Evolutionary conservation across 768 basidiomycete species (phyloP), one percentile per base, ranked within the genome.

Genomic region (Amanita brunnescens): DNA sequence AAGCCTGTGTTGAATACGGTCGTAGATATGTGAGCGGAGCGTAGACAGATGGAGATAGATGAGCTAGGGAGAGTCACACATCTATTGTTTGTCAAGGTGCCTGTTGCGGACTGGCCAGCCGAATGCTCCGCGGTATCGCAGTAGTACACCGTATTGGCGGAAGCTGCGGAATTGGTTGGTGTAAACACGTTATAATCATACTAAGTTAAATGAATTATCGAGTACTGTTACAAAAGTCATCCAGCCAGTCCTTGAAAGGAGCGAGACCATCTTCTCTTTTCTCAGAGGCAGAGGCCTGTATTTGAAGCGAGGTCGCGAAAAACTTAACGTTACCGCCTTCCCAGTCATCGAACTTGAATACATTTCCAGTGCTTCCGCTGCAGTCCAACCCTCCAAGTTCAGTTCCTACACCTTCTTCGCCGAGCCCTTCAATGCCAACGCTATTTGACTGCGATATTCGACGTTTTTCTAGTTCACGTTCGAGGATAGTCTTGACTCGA

Each of bases 401-500:
- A 3, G 77, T 69, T 29, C 70, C 65, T 54, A 79, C 78, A 6
- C 78, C 85, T 50, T 88, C 85, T 8, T 71, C 83, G 2, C 87
- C 89, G 2, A 91, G 66, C 33, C 81, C 79, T 62, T 90, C 90
- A 6, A 91, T 70, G 3, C 77, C 79, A 10, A 91, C 75, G 9
- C 82, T 83, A 9, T 76, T 79, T 6, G 71, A 73, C 56, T 86
- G 82, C 2, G 83, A 77, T 1, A 63, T 68, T 45, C 83, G 72
- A 35, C 90, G 78, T 63, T 87, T 91, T 61, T 90, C 87, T 5
- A 92, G 75, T 61, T 92, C 90, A 41, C 90, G 81, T 59, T 91
- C 90, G 40, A 92, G 79, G 53, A 92, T 78, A 5, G 79, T 79
- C 47, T 80, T 81, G 12, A 90, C 86, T 23, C 90, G 80, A 43